These are phyloP conservation scores for Setaria italica DNA, from an alignment of 202 grass and related monocot genomes.

Conservation along the genomic window DNA sequence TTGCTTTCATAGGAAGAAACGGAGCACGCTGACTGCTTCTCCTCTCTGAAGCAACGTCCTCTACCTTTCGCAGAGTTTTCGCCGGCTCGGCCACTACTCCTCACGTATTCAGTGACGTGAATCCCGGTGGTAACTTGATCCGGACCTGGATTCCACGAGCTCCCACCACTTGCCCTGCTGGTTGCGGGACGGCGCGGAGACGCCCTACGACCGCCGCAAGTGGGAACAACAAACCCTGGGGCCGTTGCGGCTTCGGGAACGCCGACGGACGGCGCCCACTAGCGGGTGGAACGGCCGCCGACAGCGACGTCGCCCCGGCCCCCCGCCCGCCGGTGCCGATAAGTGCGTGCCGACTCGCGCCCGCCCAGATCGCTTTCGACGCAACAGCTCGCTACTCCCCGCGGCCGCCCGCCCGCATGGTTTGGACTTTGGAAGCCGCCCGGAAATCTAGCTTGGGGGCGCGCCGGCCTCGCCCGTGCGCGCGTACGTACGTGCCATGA, in stretches of 20 bases:
- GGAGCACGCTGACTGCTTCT: not conserved
- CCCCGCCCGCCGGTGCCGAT: conserved; percentile 38
- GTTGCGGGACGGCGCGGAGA: conserved; percentile 7
- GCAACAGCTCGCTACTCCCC: conserved; percentile 15
- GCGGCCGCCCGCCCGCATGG: not conserved
- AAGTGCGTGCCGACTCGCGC: conserved; percentile 47
- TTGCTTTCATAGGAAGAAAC: conserved; percentile 44
- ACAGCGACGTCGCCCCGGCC: conserved; percentile 49
- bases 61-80: conserved; percentile 3
- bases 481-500: conserved; percentile 18
- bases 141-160: not conserved
- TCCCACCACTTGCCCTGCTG: conserved; percentile 11
- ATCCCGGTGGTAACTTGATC: conserved; percentile 1
- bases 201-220: conserved; percentile 18
- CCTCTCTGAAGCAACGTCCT: not conserved
- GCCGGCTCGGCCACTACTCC: not conserved
- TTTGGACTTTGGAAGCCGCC: not conserved
- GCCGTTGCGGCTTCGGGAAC: conserved; percentile 51
- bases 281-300: conserved; percentile 43
- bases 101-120: conserved; percentile 29
- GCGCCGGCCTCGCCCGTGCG: not conserved
- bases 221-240: conserved; percentile 36
- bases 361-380: conserved; percentile 44
- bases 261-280: conserved; percentile 58
- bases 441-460: conserved; percentile 7